A percentile compares a stretch with the other conserved stretches of the same genome.
Conservation (phyloP, 2,329 filamentous ascomycete species). For the Shiraia bambusicola region DNA sequence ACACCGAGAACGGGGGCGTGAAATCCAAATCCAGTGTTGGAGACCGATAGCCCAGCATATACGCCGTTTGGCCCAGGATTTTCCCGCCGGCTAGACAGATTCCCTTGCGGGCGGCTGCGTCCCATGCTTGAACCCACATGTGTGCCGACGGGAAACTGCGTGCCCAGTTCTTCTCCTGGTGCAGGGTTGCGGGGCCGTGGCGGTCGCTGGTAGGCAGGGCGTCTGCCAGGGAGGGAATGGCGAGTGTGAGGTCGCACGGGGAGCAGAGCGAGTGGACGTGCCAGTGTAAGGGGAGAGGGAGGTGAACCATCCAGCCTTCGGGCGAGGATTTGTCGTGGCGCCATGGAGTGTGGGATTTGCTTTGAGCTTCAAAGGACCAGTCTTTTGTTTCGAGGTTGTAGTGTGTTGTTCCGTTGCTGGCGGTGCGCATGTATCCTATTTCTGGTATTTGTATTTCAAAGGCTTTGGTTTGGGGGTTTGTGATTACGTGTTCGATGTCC, state of each 20-base stretch:
- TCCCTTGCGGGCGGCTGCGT: conserved; percentile 17
- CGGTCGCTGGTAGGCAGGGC: conserved; percentile 21
- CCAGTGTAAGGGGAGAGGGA: conserved; percentile 55
- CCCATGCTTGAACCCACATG: conserved; percentile 40
- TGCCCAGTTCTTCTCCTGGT: conserved; percentile 57
- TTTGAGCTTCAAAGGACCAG: conserved; percentile 47
- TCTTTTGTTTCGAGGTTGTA: conserved; percentile 36
- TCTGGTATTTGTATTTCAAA: conserved; percentile 47
- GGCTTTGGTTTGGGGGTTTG: conserved; percentile 30
- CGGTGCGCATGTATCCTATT: conserved; percentile 44
- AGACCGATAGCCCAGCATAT: conserved; percentile 50
- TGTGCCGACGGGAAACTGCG: conserved; percentile 49
- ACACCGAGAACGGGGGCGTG: conserved; percentile 48
- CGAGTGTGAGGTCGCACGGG: conserved; percentile 43
- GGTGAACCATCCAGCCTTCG: conserved; percentile 48
- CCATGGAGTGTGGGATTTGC: conserved; percentile 46
- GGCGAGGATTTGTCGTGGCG: conserved; percentile 41
- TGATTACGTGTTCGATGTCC: conserved; percentile 39
- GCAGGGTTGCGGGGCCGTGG: conserved; percentile 44
- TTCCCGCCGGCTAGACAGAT: conserved; percentile 39
- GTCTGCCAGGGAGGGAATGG: conserved; percentile 36
- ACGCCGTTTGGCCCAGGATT: conserved; percentile 45
- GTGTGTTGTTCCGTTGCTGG: conserved; percentile 40
- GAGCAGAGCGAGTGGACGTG: conserved; percentile 53
- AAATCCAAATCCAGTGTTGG: conserved; percentile 44